Conservation (phyloP, 1,284 basidiomycete genomes). For the Pseudozyma tsukubaensis region DNA sequence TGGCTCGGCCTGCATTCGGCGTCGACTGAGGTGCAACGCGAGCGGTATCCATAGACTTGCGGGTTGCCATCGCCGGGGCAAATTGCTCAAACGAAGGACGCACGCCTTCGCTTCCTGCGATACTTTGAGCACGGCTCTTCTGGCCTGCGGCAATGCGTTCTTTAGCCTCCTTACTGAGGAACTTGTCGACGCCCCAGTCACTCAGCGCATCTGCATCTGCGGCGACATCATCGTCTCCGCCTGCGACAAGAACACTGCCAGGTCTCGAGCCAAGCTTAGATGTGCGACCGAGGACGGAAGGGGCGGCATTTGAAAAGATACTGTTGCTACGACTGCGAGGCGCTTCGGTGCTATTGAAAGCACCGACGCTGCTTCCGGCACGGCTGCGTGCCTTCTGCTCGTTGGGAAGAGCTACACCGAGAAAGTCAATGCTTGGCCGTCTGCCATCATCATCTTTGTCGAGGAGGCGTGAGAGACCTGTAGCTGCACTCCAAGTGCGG, state of each 20-base stretch:
- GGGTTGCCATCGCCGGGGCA: conserved; percentile 4
- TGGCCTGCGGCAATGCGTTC: conserved; percentile 43
- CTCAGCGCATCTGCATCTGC: conserved; percentile 42
- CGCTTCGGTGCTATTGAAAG: conserved; percentile 7
- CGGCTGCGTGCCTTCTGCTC: conserved; percentile 49
- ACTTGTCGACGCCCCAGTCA: conserved; percentile 63
- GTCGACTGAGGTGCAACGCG: conserved; percentile 4
- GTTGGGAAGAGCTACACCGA: conserved; percentile 56
- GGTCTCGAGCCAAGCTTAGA: conserved; percentile 32
- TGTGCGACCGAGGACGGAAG: conserved; percentile 35
- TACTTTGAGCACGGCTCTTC: conserved; percentile 41
- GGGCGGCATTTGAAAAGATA: conserved; percentile 34
- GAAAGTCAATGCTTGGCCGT: conserved; percentile 57
- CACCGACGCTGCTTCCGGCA: conserved; percentile 38
- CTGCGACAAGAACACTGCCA: conserved; percentile 18
- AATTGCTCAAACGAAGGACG: conserved; percentile 28
- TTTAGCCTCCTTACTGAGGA: conserved; percentile 53
- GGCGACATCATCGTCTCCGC: conserved; percentile 9
- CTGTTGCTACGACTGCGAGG: conserved; percentile 38
- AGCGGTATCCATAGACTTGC: conserved; percentile 20
- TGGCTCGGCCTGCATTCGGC: conserved; percentile 14
- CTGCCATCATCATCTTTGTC: conserved; percentile 36
- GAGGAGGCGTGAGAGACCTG: conserved; percentile 40
- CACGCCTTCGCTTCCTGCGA: conserved; percentile 23
- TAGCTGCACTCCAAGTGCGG: conserved; percentile 48